Conservation (phyloP, 768 basidiomycete species). For the Boletus pseudo-olivaceus region DNA sequence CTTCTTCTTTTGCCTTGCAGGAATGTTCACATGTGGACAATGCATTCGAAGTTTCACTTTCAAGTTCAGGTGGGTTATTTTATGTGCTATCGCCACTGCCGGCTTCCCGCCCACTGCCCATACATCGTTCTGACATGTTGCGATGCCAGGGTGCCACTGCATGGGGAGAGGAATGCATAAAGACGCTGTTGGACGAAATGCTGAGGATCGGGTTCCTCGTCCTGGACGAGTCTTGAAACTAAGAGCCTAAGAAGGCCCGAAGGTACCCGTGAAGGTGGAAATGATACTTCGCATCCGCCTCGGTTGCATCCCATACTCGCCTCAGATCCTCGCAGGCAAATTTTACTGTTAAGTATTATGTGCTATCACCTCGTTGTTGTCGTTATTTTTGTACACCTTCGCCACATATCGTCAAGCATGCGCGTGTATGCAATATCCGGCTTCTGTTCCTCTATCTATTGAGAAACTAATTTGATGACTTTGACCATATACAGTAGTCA, state of each 20-base stretch:
- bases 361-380: not conserved
- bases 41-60: slow-evolving; percentile 14
- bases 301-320: not conserved
- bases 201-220: slow-evolving; percentile 16
- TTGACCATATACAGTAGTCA: no score
- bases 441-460: not conserved
- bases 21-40: slow-evolving; percentile 16
- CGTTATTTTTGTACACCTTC: not conserved
- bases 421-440: not conserved
- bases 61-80: slow-evolving; percentile 10
- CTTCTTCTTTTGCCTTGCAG: not conserved
- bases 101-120: not conserved
- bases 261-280: not conserved
- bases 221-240: not conserved
- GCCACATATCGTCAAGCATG: not conserved
- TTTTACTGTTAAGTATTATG: not conserved
- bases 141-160: slow-evolving; percentile 15
- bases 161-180: slow-evolving; percentile 19
- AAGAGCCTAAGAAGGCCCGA: not conserved
- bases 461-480: not conserved
- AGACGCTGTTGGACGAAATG: slow-evolving; percentile 13
- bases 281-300: not conserved
- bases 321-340: no score
- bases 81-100: no score
- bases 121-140: not conserved